These are phyloP conservation scores for Krasilnikovozyma curviuscula DNA, from an alignment of 768 basidiomycete genomes.

Conservation along the genomic window DNA sequence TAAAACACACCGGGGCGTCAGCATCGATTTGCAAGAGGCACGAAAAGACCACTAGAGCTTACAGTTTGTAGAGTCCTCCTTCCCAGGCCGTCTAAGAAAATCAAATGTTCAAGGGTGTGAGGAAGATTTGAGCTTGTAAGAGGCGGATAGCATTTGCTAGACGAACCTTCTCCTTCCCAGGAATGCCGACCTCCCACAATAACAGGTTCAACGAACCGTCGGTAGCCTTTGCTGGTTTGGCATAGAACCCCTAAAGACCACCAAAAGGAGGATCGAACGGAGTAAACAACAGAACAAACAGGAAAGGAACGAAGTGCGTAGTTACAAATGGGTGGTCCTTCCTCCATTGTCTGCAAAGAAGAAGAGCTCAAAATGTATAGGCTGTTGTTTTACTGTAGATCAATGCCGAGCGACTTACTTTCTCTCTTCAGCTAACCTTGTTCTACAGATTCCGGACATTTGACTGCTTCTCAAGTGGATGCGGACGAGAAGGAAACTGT, in stretches of 20 bases:
- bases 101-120: no score
- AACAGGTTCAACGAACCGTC: constrained; percentile 93
- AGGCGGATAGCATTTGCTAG: background rate
- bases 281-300: background rate
- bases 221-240: constrained; percentile 67
- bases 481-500: no score
- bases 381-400: no score
- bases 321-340: constrained; percentile 97
- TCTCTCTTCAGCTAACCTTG: constrained; percentile 83
- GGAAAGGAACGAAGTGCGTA: constrained; percentile 12
- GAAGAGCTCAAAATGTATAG: no score
- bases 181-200: constrained; percentile 98
- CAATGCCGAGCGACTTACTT: no score
- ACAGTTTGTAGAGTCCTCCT: constrained; percentile 81
- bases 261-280: background rate
- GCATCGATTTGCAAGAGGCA: no score
- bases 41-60: no score
- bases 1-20: no score
- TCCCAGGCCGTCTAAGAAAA: constrained; percentile 99
- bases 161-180: constrained; percentile 71
- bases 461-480: no score
- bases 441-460: constrained; percentile 83
- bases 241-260: constrained; percentile 69
- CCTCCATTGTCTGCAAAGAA: no score
- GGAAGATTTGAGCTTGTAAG: no score